Evolutionary conservation across 257 asterid genomes (phyloP).

Genomic region (Lycium ferocissimum): DNA sequence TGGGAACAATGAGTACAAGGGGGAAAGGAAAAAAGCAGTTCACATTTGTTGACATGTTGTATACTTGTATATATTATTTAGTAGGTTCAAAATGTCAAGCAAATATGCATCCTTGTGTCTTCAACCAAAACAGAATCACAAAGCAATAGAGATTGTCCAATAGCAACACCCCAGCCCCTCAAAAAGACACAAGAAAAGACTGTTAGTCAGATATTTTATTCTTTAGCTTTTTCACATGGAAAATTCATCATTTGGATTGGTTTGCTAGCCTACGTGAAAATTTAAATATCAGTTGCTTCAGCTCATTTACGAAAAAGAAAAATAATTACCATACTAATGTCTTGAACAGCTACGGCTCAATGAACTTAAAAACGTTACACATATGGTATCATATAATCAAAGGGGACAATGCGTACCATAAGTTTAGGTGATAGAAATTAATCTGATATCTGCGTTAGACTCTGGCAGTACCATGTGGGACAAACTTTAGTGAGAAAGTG

Average conservation of each 20-base stretch:
- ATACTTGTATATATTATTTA: background rate
- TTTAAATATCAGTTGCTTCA: too few relatives aligned
- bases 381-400: background rate
- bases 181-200: background rate
- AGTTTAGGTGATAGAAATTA: background rate
- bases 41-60: slow-evolving; percentile 25
- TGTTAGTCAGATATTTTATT: too few relatives aligned
- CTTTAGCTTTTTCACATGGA: too few relatives aligned
- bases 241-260: too few relatives aligned
- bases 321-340: too few relatives aligned
- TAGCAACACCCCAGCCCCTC: background rate
- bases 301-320: too few relatives aligned
- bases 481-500: too few relatives aligned
- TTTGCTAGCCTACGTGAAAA: too few relatives aligned
- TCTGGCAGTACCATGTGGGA: too few relatives aligned
- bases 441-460: background rate
- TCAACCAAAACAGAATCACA: slow-evolving; percentile 10
- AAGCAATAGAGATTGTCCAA: background rate
- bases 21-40: background rate
- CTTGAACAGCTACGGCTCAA: background rate
- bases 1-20: background rate
- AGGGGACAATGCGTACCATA: background rate
- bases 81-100: slow-evolving; percentile 7
- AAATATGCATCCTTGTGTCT: background rate
- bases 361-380: background rate